Conservation (phyloP, 768 basidiomycete genomes). For the Suillus spraguei region DNA sequence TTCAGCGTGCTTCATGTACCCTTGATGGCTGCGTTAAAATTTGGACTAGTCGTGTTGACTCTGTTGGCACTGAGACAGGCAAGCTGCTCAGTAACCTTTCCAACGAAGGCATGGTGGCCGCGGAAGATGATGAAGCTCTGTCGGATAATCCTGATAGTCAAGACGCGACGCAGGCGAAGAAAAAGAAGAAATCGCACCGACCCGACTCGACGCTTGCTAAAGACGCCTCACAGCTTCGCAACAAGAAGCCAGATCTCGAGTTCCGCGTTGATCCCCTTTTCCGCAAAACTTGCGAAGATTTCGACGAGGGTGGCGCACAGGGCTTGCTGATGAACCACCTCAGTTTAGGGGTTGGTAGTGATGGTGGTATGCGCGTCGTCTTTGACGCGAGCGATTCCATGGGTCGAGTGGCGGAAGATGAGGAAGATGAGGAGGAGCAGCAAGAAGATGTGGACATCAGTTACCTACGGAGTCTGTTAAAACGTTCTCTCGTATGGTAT, state of each 20-base stretch:
- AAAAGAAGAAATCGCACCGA: slow-evolving; percentile 67
- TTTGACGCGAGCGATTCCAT: slow-evolving; percentile 96
- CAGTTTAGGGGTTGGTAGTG: slow-evolving; percentile 70
- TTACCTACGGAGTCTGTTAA: slow-evolving; percentile 56
- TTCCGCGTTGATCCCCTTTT: slow-evolving; percentile 97
- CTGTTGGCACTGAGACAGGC: slow-evolving; percentile 94
- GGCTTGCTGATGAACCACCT: slow-evolving; percentile 98
- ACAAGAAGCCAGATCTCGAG: slow-evolving; percentile 94
- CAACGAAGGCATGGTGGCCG: slow-evolving; percentile 59
- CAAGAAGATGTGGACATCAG: slow-evolving; percentile 69
- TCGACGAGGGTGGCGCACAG: slow-evolving; percentile 97
- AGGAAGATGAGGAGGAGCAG: slow-evolving; percentile 63
- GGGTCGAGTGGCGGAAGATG: slow-evolving; percentile 75
- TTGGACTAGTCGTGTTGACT: slow-evolving; percentile 97
- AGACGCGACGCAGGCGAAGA: slow-evolving; percentile 56
- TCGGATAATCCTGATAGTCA: slow-evolving; percentile 69
- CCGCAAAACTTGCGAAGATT: slow-evolving; percentile 96
- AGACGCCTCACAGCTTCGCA: slow-evolving; percentile 73
- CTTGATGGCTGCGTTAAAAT: slow-evolving; percentile 99
- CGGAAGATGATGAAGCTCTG: slow-evolving; percentile 57
- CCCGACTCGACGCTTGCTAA: slow-evolving; percentile 90
- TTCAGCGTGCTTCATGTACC: slow-evolving; percentile 97
- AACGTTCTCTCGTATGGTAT: slow-evolving; percentile 11
- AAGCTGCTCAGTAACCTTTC: slow-evolving; percentile 91
- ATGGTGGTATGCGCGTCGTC: slow-evolving; percentile 85